Evolutionary conservation across 257 asterid genomes (phyloP), one percentile per base, ranked within the genome.

Genomic region (Hygrophila difformis): DNA sequence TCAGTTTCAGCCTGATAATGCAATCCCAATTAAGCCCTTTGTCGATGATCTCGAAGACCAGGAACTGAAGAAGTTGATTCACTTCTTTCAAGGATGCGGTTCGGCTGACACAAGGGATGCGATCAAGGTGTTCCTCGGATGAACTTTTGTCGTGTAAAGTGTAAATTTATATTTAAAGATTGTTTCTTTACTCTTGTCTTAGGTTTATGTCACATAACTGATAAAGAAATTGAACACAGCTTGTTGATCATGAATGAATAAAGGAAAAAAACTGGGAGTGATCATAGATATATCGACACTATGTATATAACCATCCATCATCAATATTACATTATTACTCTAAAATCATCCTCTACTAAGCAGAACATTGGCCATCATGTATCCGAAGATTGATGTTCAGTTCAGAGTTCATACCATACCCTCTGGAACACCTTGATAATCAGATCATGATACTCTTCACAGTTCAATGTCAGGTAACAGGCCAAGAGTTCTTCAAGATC

Each of bases 1-100:
- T n/a, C n/a, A n/a, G n/a, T n/a, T n/a, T n/a, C 96, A 91, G 67
- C 94, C 87, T 0, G 75, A 74, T 12, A 91, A 91, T 12, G 98
- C 83, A 1, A 46, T 91, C 37, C 93, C 92, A 2, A 67, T 91
- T 13, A 65, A 53, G 59, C 89, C 92, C 11, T 86, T 91, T 57
- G 63, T 44, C 0, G 78, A 82, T 57, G 93, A 82, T 65, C 69
- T 59, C 3, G 78, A 43, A 13, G 98, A 91, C 47, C 73, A 57
- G 34, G 98, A 91, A 64, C 57, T 89, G 59, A 70, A 56, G 76
- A 76, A 55, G 68, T 52, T 91, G 70, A 72, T 77, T 19, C 22
- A 59, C 36, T 66, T 77, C 47, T 75, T 91, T 52, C 68, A 64
- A 40, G 73, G 72, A 44, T 68, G 68, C 51, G 76, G 66, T 42